Evolutionary conservation across 257 asterid species (phyloP), one percentile per base, ranked within the genome.

Genomic region (Salvia rosmarinus): DNA sequence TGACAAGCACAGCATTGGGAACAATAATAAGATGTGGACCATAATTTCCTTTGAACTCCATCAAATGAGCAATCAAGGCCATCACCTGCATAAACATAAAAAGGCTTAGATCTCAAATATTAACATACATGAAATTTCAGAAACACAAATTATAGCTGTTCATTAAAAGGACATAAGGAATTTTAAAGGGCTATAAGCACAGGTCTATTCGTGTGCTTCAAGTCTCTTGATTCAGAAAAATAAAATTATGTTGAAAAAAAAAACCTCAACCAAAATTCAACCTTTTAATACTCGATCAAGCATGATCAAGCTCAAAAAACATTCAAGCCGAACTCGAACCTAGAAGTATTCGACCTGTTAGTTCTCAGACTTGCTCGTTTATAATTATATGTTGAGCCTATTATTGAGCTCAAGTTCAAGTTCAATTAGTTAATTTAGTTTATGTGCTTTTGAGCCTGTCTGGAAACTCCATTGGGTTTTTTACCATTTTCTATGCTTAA

Each of bases 1-100:
- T 95, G 69, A 95, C 99, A 59, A 95, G 84, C 82, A 95, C 99
- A 75, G 99, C 99, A 85, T 95, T 95, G 52, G 99, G 99, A 76
- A 95, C 99, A 75, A 95, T 86, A 74, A 95, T 92, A 16, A 95
- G 96, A 85, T 95, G 99, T 25, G 99, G 99, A 16, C 99, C 99
- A 80, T 95, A 95, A 77, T 95, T 95, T 69, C 96, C 98, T 86
- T 95, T 95, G 81, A 88, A 91, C 87, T 95, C 99, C 98, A 95
- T 95, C 67, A 95, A 77, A 81, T 92, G 85, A 44, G 98, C 99
- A 88, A 95, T 85, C 80, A 95, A 81, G 63, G 99, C 83, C 98
- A 95, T 95, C 71, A 95, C 99, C 99, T 95, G 86, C 23, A 78
- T 50, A 77, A 49, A 58, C 49, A 77, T 42, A 65, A 64, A 64